These are phyloP conservation scores for Eimeria praecox DNA, from an alignment of 169 alveolate species.

Conservation along the genomic window DNA sequence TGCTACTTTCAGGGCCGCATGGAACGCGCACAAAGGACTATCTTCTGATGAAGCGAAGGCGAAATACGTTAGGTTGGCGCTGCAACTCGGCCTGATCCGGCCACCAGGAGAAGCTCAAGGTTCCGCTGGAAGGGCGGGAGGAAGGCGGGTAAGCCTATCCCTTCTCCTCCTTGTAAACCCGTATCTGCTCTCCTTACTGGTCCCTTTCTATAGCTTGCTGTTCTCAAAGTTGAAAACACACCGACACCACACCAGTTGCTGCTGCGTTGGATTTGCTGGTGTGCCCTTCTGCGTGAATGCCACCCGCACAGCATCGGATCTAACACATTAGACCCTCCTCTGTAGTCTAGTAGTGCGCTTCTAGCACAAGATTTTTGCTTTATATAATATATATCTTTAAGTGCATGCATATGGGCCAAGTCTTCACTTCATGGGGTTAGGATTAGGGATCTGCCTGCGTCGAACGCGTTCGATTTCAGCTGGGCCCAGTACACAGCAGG, in stretches of 20 bases:
- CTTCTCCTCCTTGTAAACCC: background rate
- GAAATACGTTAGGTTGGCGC: slow-evolving; percentile 31
- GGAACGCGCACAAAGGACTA: slow-evolving; percentile 49
- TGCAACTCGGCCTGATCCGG: slow-evolving; percentile 5
- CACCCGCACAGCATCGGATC: background rate
- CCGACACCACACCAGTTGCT: background rate
- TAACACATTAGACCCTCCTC: no score
- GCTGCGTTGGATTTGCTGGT: background rate
- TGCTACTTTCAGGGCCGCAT: slow-evolving; percentile 52
- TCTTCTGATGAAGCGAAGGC: slow-evolving; percentile 26
- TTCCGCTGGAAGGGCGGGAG: background rate
- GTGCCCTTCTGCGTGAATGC: background rate
- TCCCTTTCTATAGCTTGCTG: background rate
- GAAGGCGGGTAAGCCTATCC: background rate
- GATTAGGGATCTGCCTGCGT: background rate
- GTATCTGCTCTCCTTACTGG: background rate
- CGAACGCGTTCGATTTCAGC: background rate
- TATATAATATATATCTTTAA: no score
- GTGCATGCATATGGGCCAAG: background rate
- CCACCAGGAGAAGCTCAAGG: background rate
- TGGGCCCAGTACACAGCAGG: slow-evolving; percentile 57
- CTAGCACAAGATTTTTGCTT: no score
- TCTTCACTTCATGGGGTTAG: background rate
- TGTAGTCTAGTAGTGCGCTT: no score
- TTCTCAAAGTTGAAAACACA: background rate